Evolutionary conservation across 2,329 filamentous ascomycete species (phyloP).

Genomic region (Aspergillus fumigatiaffinis): DNA sequence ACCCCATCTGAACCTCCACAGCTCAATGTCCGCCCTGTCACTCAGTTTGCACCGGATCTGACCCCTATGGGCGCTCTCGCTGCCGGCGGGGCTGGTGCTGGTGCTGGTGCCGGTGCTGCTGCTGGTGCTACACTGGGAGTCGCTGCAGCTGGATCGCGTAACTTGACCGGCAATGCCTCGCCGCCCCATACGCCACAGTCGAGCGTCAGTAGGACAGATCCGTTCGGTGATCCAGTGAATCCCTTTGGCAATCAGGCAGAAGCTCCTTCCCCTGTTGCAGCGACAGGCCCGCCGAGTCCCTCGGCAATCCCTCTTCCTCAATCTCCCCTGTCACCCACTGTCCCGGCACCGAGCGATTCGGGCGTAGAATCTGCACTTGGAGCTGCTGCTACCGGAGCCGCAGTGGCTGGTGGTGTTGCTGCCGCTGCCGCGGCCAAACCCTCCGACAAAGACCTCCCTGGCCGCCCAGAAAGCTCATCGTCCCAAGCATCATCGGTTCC

Average conservation of each 20-base stretch:
- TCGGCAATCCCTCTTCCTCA: conserved; percentile 1
- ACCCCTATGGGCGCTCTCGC: conserved; percentile 23
- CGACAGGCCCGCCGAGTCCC: conserved; percentile 4
- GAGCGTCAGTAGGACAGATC: conserved; percentile 41
- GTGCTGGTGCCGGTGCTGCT: conserved; percentile 7
- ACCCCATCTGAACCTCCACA: conserved; percentile 61
- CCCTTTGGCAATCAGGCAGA: conserved; percentile 67
- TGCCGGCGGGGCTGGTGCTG: not conserved
- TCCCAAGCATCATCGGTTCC: conserved; percentile 20
- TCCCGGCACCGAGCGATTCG: conserved; percentile 2
- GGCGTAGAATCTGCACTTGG: conserved; percentile 20
- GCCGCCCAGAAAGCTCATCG: conserved; percentile 17
- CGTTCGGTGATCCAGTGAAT: conserved; percentile 56
- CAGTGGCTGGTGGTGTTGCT: conserved; percentile 39
- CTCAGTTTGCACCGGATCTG: conserved; percentile 73
- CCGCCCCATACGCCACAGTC: conserved; percentile 36
- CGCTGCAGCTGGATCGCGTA: conserved; percentile 25
- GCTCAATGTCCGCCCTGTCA: conserved; percentile 78
- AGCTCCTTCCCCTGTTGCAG: conserved; percentile 26
- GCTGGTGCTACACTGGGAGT: conserved; percentile 11
- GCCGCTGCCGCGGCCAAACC: conserved; percentile 21
- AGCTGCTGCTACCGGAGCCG: conserved; percentile 36
- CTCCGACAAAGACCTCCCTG: conserved; percentile 17
- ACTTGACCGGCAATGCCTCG: conserved; percentile 29
- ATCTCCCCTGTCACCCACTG: not conserved